Conservation (phyloP, 2,329 filamentous ascomycete genomes). For the Penicillium sp. region DNA sequence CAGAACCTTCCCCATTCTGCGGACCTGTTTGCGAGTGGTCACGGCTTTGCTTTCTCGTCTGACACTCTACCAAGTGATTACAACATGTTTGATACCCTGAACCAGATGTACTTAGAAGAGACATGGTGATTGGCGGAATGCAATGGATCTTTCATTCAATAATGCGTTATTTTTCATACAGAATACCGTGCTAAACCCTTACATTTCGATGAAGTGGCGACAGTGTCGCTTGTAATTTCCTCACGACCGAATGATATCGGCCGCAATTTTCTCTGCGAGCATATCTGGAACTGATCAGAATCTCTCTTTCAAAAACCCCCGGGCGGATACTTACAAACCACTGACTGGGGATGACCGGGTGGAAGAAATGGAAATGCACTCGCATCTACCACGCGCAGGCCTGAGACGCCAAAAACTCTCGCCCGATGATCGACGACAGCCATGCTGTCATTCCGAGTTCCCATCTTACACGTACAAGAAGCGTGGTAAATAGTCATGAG, state of each 20-base stretch:
- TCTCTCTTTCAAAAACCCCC: not conserved
- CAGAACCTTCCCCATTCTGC: slow-evolving; percentile 6
- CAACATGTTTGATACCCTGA: slow-evolving; percentile 28
- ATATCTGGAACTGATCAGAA: slow-evolving; percentile 33
- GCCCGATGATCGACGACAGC: slow-evolving; percentile 38
- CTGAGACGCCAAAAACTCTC: slow-evolving; percentile 34
- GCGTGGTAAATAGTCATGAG: slow-evolving; percentile 36
- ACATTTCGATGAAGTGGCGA: not conserved
- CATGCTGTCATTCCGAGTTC: slow-evolving; percentile 25
- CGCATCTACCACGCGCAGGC: slow-evolving; percentile 42
- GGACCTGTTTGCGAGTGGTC: slow-evolving; percentile 22
- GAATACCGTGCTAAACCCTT: not conserved
- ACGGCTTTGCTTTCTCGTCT: slow-evolving; percentile 25
- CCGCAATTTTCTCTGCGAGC: slow-evolving; percentile 49
- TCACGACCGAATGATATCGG: slow-evolving; percentile 24
- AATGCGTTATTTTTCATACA: not conserved
- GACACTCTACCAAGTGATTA: slow-evolving; percentile 26
- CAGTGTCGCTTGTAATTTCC: too few species aligned
- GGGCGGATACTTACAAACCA: slow-evolving; percentile 37
- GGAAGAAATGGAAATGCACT: slow-evolving; percentile 41
- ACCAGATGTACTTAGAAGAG: slow-evolving; percentile 27
- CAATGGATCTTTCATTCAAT: not conserved
- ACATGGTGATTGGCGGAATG: slow-evolving; percentile 12
- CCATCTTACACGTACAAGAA: slow-evolving; percentile 39
- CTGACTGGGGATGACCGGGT: slow-evolving; percentile 47